Conservation (phyloP, 768 basidiomycete genomes). For the Tephrocybe sp. region DNA sequence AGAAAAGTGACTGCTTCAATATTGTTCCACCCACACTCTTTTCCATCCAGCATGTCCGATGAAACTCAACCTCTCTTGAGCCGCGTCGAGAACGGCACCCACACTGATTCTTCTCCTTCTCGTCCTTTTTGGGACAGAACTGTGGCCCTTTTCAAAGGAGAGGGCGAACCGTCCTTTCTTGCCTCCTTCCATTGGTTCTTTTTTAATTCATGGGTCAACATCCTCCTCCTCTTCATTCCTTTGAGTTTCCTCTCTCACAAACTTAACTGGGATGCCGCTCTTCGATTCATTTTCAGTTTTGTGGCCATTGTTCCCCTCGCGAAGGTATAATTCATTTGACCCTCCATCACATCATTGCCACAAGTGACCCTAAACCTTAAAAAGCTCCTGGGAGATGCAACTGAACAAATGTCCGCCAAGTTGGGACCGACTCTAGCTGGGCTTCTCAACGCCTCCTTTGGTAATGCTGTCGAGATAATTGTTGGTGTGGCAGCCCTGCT, state of each 20-base stretch:
- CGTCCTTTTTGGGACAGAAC: slow-evolving; percentile 34
- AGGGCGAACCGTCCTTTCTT: slow-evolving; percentile 63
- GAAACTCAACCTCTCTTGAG: slow-evolving; percentile 10
- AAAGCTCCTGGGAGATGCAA: slow-evolving; percentile 77
- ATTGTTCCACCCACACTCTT: slow-evolving; percentile 3
- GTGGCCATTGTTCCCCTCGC: slow-evolving; percentile 87
- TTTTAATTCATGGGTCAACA: slow-evolving; percentile 68
- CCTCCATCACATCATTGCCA: slow-evolving; percentile 4
- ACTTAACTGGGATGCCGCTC: slow-evolving; percentile 70
- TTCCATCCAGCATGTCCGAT: slow-evolving; percentile 29
- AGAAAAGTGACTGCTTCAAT: background rate
- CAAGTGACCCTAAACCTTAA: slow-evolving; percentile 1
- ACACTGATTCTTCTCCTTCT: background rate
- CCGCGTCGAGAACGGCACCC: background rate
- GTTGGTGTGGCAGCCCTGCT: slow-evolving; percentile 84
- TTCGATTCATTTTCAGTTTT: slow-evolving; percentile 77
- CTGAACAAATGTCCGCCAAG: slow-evolving; percentile 76
- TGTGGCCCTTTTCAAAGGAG: slow-evolving; percentile 46
- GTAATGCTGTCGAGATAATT: slow-evolving; percentile 87
- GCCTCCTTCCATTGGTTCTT: slow-evolving; percentile 61
- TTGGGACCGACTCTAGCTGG: slow-evolving; percentile 87
- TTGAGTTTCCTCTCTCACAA: slow-evolving; percentile 65
- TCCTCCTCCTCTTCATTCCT: slow-evolving; percentile 80
- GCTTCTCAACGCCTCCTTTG: slow-evolving; percentile 82
- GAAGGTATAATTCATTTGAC: slow-evolving; percentile 58